Conservation (phyloP, 169 alveolate species). For the Theileria parva region DNA sequence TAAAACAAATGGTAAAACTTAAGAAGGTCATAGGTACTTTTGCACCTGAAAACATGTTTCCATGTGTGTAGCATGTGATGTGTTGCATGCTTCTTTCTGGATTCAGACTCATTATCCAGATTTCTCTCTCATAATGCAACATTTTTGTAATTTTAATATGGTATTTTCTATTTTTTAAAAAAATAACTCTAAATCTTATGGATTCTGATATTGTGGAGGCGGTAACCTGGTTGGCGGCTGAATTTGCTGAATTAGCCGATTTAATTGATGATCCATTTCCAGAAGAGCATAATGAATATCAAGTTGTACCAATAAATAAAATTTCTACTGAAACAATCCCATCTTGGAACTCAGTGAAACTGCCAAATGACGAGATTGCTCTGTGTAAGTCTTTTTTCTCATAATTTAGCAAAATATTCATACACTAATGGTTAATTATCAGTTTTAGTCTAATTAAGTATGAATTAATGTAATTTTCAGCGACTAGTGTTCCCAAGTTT, state of each 20-base stretch:
- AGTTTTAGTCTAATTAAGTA: neutral
- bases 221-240: slow-evolving; percentile 28
- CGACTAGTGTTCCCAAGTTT: slow-evolving; percentile 50
- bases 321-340: slow-evolving; percentile 7
- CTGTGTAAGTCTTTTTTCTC: slow-evolving; percentile 16
- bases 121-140: neutral
- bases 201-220: slow-evolving; percentile 22
- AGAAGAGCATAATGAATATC: slow-evolving; percentile 15
- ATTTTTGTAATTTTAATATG: slow-evolving; percentile 2
- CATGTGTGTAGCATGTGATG: slow-evolving; percentile 3
- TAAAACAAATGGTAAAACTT: neutral
- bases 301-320: slow-evolving; percentile 17
- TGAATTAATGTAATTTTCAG: slow-evolving; percentile 11
- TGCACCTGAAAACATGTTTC: slow-evolving; percentile 13
- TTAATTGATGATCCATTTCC: slow-evolving; percentile 8
- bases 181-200: neutral
- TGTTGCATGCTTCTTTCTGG: neutral
- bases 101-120: neutral
- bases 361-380: slow-evolving; percentile 10
- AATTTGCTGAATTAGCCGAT: slow-evolving; percentile 23
- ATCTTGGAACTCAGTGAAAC: slow-evolving; percentile 16
- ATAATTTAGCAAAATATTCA: neutral
- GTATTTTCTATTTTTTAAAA: neutral
- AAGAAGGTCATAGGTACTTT: neutral
- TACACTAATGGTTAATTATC: neutral